Conservation (phyloP, 2,329 filamentous ascomycete species). For the Botrytis cinerea region DNA sequence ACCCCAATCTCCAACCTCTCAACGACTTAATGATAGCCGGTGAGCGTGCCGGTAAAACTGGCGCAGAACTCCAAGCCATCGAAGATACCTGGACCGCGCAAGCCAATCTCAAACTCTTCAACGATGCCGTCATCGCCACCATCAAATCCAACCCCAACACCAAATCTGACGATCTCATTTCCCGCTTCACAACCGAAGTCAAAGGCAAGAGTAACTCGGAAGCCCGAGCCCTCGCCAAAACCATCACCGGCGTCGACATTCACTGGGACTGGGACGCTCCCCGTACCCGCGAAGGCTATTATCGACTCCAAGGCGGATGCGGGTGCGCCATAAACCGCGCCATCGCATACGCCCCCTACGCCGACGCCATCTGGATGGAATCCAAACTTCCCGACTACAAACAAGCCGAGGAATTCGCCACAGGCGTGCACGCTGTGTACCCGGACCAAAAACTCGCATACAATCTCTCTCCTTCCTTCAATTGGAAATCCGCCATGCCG, state of each 20-base stretch:
- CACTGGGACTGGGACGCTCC: conserved; percentile 96
- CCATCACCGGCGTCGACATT: conserved; percentile 75
- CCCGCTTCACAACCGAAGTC: conserved; percentile 64
- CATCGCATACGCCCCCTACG: conserved; percentile 88
- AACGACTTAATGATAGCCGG: conserved; percentile 89
- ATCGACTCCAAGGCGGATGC: conserved; percentile 87
- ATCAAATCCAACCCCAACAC: conserved; percentile 70
- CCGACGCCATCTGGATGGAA: conserved; percentile 99
- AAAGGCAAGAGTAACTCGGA: conserved; percentile 87
- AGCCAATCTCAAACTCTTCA: conserved; percentile 83
- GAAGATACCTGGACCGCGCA: conserved; percentile 85
- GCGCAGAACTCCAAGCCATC: conserved; percentile 80
- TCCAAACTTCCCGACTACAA: conserved; percentile 89
- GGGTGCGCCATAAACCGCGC: conserved; percentile 90
- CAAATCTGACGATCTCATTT: conserved; percentile 55
- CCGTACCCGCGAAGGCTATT: conserved; percentile 91
- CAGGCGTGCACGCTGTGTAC: conserved; percentile 90
- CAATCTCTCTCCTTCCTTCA: conserved; percentile 98
- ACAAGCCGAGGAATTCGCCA: conserved; percentile 90
- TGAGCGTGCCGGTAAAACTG: conserved; percentile 78
- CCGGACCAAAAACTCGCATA: conserved; percentile 97
- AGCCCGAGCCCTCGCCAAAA: conserved; percentile 75
- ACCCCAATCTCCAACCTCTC: conserved; percentile 78
- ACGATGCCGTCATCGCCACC: conserved; percentile 81
- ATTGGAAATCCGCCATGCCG: conserved; percentile 98